Evolutionary conservation across 192 early-diverging fungal species (phyloP).

Genomic region (Coemansia aciculifera): DNA sequence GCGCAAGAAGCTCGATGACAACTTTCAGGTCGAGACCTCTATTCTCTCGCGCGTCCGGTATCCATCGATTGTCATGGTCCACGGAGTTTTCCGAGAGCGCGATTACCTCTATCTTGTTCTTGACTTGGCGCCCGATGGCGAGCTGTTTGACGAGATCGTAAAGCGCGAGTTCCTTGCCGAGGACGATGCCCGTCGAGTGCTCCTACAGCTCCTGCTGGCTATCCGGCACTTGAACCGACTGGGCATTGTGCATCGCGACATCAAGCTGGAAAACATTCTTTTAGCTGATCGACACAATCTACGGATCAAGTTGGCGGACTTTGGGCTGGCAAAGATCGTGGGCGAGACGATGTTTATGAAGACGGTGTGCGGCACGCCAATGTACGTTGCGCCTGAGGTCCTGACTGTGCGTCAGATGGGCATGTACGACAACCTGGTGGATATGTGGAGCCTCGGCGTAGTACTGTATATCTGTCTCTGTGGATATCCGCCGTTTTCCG

Average conservation of each 20-base stretch:
- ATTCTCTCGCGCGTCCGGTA: conserved; percentile 55
- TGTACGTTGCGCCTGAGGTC: conserved; percentile 90
- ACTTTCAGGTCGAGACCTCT: conserved; percentile 47
- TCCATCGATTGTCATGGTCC: conserved; percentile 49
- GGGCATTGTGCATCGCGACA: conserved; percentile 73
- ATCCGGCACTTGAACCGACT: conserved; percentile 69
- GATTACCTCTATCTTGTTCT: conserved; percentile 55
- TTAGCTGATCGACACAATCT: conserved; percentile 59
- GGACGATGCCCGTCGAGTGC: conserved; percentile 71
- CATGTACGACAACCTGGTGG: conserved; percentile 72
- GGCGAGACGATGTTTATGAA: conserved; percentile 65
- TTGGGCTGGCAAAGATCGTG: conserved; percentile 90
- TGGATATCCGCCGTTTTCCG: conserved; percentile 84
- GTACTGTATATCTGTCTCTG: conserved; percentile 93
- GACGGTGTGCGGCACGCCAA: conserved; percentile 92
- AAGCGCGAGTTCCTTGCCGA: conserved; percentile 74
- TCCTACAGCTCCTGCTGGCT: conserved; percentile 77
- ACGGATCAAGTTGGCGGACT: conserved; percentile 90
- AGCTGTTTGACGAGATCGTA: conserved; percentile 91
- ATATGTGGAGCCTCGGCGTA: conserved; percentile 94
- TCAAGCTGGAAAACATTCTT: conserved; percentile 83
- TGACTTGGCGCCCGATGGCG: conserved; percentile 76
- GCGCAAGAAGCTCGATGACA: conserved; percentile 51
- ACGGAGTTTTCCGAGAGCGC: conserved; percentile 52
- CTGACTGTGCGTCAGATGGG: conserved; percentile 72